Evolutionary conservation across 805 yeast genomes (phyloP).

Genomic region (Lipomyces oligophaga): DNA sequence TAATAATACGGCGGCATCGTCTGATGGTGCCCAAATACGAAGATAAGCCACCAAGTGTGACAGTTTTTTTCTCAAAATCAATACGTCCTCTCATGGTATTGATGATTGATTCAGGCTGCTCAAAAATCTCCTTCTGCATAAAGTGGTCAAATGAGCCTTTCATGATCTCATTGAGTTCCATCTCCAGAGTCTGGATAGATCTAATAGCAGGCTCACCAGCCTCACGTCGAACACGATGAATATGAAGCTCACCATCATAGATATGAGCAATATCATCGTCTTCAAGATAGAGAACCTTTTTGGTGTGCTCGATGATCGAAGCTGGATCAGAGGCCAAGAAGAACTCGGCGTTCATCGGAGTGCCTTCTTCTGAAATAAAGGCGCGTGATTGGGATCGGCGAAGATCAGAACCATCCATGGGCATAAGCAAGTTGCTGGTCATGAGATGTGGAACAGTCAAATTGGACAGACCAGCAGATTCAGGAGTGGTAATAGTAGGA

Average conservation of each 20-base stretch:
- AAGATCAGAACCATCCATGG: constrained; percentile 58
- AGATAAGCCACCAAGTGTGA: constrained; percentile 86
- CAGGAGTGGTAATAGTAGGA: not conserved
- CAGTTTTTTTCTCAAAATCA: constrained; percentile 74
- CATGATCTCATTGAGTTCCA: constrained; percentile 97
- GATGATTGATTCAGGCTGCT: constrained; percentile 96
- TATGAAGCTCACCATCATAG: constrained; percentile 96
- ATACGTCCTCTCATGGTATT: constrained; percentile 99
- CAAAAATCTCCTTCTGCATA: constrained; percentile 98
- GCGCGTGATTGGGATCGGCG: constrained; percentile 96
- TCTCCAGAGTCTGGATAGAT: constrained; percentile 91
- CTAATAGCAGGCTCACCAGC: constrained; percentile 78
- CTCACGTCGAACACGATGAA: constrained; percentile 88
- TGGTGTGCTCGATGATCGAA: constrained; percentile 93
- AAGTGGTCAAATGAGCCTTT: constrained; percentile 94
- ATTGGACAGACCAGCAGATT: not conserved
- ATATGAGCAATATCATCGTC: constrained; percentile 99
- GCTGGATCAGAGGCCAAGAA: constrained; percentile 96
- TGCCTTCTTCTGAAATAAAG: constrained; percentile 87
- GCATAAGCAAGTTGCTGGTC: constrained; percentile 30
- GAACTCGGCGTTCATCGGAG: constrained; percentile 91
- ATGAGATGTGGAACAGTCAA: constrained; percentile 18
- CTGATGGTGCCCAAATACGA: constrained; percentile 82
- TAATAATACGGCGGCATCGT: constrained; percentile 89
- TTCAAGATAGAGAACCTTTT: constrained; percentile 91